These are phyloP conservation scores for Fusarium sp. DNA, from an alignment of 2,329 filamentous ascomycete species.

Conservation along the genomic window DNA sequence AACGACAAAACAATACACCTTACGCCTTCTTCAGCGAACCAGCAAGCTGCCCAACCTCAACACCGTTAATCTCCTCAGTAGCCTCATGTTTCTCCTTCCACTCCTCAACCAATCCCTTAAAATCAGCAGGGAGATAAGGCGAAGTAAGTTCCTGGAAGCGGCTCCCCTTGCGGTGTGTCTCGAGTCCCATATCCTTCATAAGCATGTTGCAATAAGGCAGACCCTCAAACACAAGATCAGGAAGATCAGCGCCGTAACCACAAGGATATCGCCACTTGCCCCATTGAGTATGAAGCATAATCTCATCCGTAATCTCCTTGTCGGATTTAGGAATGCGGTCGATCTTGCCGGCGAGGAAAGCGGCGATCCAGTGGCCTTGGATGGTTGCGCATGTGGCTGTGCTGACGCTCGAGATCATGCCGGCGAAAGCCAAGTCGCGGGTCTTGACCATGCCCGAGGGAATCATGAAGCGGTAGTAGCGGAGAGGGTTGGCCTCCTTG, in stretches of 20 bases:
- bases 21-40: not conserved
- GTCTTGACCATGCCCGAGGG: constrained; percentile 24
- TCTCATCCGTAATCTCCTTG: constrained; percentile 58
- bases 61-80: not conserved
- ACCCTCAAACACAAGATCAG: constrained; percentile 81
- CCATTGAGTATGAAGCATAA: constrained; percentile 72
- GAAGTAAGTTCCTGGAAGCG: constrained; percentile 23
- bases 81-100: constrained; percentile 28
- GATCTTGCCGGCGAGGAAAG: constrained; percentile 64
- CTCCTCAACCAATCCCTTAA: constrained; percentile 41
- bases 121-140: constrained; percentile 39
- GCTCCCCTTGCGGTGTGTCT: constrained; percentile 37
- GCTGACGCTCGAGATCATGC: constrained; percentile 46
- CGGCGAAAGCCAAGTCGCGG: constrained; percentile 47
- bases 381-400: constrained; percentile 48
- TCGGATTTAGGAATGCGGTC: constrained; percentile 47
- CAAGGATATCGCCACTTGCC: constrained; percentile 74
- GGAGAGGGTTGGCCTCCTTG: constrained; percentile 31
- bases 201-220: constrained; percentile 66
- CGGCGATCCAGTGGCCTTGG: constrained; percentile 64
- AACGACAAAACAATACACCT: not conserved
- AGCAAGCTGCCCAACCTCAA: not conserved
- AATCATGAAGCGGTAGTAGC: constrained; percentile 44
- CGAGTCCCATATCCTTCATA: constrained; percentile 70
- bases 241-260: constrained; percentile 68